A percentile compares a stretch with the other conserved stretches of the same genome.
These are phyloP conservation scores for Aspergillus hiratsukae DNA, from an alignment of 2,329 filamentous ascomycete genomes.

Conservation along the genomic window DNA sequence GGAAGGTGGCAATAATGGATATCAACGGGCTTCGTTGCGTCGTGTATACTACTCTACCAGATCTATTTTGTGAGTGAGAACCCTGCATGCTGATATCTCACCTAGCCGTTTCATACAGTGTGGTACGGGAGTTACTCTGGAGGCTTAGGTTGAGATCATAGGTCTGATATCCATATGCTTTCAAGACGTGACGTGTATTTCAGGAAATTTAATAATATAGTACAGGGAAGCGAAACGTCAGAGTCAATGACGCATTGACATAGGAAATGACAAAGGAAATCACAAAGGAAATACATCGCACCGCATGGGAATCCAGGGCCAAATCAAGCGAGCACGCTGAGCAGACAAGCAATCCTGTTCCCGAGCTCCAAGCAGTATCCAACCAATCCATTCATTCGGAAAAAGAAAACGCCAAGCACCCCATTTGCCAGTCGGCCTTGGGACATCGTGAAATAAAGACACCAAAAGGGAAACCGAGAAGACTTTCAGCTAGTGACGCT, in stretches of 20 bases:
- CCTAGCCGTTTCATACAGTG: not conserved
- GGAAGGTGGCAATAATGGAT: not conserved
- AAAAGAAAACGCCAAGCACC: not conserved
- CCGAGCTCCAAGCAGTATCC: not conserved
- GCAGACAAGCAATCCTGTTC: not conserved
- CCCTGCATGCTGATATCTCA: too few relatives aligned
- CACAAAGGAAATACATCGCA: conserved; percentile 4
- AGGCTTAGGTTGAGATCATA: not conserved
- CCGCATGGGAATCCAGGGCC: not conserved
- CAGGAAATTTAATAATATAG: not conserved
- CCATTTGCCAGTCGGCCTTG: not conserved
- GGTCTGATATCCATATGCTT: not conserved
- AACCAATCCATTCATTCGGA: not conserved
- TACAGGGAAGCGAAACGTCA: not conserved
- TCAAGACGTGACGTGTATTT: not conserved
- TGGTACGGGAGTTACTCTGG: not conserved
- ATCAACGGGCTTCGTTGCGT: too few relatives aligned
- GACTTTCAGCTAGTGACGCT: not conserved
- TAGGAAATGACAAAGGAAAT: conserved; percentile 6
- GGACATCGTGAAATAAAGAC: not conserved
- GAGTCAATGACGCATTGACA: not conserved
- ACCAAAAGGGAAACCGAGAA: not conserved
- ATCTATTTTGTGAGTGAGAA: too few relatives aligned
- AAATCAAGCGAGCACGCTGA: not conserved
- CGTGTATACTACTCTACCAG: not conserved